A percentile compares a stretch with the other conserved stretches of the same genome.
These are phyloP conservation scores for Paramarasmius palmivorus DNA, from an alignment of 1,284 basidiomycete species.

Conservation along the genomic window DNA sequence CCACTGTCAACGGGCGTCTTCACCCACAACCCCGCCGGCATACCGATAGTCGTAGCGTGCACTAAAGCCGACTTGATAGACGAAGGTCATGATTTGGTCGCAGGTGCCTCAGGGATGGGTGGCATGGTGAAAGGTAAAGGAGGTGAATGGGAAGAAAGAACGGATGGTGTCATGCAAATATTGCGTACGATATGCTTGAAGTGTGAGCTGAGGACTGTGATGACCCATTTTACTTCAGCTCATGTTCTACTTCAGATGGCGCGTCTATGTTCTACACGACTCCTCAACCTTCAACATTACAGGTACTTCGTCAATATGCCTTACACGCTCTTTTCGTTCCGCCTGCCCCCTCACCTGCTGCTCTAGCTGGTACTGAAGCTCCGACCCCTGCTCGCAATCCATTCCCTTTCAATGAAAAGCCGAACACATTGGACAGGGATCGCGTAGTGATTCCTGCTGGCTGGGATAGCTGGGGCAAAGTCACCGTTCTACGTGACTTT, in stretches of 20 bases:
- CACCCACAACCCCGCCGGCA: slow-evolving; percentile 79
- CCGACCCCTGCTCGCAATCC: slow-evolving; percentile 65
- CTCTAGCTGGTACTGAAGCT: slow-evolving; percentile 45
- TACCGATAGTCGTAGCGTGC: slow-evolving; percentile 89
- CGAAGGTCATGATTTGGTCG: slow-evolving; percentile 70
- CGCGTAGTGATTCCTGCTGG: slow-evolving; percentile 90
- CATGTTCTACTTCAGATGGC: slow-evolving; percentile 61
- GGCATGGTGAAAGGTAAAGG: slow-evolving; percentile 85
- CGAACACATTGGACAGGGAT: slow-evolving; percentile 92
- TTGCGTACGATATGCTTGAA: slow-evolving; percentile 90
- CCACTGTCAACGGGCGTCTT: slow-evolving; percentile 80
- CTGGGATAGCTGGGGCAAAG: slow-evolving; percentile 99
- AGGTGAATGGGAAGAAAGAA: slow-evolving; percentile 92
- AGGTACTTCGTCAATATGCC: slow-evolving; percentile 82
- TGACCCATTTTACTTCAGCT: slow-evolving; percentile 12
- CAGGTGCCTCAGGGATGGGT: slow-evolving; percentile 72
- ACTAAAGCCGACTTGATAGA: slow-evolving; percentile 91
- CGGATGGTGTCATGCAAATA: slow-evolving; percentile 94
- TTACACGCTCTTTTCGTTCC: slow-evolving; percentile 86
- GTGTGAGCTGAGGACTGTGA: slow-evolving; percentile 53
- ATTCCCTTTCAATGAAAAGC: slow-evolving; percentile 85
- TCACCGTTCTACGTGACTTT: slow-evolving; percentile 88
- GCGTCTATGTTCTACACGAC: slow-evolving; percentile 93
- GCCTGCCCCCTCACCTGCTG: slow-evolving; percentile 60
- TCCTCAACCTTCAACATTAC: slow-evolving; percentile 76